Base-by-base conservation (phyloP, 2,329 filamentous ascomycete genomes). In the Xenosphaeropsis pyriputrescens region DNA sequence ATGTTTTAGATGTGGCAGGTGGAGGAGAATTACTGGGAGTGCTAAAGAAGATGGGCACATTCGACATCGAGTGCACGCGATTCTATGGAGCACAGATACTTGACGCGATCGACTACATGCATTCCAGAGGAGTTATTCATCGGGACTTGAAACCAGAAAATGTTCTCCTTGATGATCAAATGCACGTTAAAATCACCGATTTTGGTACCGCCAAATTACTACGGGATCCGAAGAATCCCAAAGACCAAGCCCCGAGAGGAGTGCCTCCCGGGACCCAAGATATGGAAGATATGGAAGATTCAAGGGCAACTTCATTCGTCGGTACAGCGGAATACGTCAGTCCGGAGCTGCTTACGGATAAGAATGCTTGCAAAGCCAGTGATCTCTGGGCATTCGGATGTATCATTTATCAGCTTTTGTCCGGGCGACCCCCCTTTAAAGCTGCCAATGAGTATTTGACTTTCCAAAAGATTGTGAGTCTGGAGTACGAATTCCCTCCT, bases 331-430 rank as follows among this genome's bases (percentile, higher is more conserved):
- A 98, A 58, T 98, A 98, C 52, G 91, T 98, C 48, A 96, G 91
- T 53, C 91, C 91, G 0, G 91, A 98, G 57, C 68, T 98, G n/a
- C 67, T 98, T 39, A 94, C 85, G 19, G 86, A 94, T 53, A 96
- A 96, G 63, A 93, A 84, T 51, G 91, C 89, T 15, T 95, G 89
- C 65, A 98, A 96, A 62, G 85, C 89, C 32, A 96, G 91, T 57
- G 91, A 98, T 60, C 61, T 98, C 36, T 98, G 91, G 91, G 91
- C 91, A 2, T 98, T 93, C 63, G 91, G 91, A 8, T 98, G 91
- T 62, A 98, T 98, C 49, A 77, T 98, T 45, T 98, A 93, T 57
- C 91, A 98, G 58, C 71, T 98, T 18, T 66, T 98, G 26, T 83
- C 84, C n/a, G 91, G 91, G n/a, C 70, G 91, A 42, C 91, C 91